phyloP scores from a whole-genome alignment of 2,329 filamentous ascomycete species.

The Verticillium nubilum region DNA sequence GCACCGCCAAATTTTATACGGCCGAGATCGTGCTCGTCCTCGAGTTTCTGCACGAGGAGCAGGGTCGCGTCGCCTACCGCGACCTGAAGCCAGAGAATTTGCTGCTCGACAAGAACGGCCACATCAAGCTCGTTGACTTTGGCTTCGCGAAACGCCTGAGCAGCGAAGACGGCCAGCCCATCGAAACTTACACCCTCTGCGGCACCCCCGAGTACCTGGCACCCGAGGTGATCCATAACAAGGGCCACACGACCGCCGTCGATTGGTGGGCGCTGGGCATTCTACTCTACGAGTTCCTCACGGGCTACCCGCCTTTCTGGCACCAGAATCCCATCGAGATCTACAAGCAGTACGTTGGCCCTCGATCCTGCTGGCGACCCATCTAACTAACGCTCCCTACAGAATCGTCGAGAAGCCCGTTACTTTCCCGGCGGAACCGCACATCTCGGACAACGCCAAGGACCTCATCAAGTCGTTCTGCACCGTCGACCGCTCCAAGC shows the following conservation, averaged over 20 bases:
- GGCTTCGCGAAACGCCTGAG: slow-evolving; percentile 79
- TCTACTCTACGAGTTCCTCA: slow-evolving; percentile 77
- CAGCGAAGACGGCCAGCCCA: slow-evolving; percentile 39
- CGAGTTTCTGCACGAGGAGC: slow-evolving; percentile 73
- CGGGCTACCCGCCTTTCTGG: slow-evolving; percentile 83
- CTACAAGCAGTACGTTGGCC: slow-evolving; percentile 60
- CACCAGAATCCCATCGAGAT: slow-evolving; percentile 83
- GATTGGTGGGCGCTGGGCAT: slow-evolving; percentile 89
- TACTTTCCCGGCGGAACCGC: slow-evolving; percentile 62
- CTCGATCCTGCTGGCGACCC: no score
- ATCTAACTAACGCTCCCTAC: not conserved
- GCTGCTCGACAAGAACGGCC: slow-evolving; percentile 68
- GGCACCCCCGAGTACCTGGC: slow-evolving; percentile 81
- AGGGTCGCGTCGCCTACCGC: slow-evolving; percentile 73
- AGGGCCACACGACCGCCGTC: slow-evolving; percentile 69
- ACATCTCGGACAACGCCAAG: slow-evolving; percentile 62
- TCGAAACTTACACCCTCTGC: slow-evolving; percentile 77
- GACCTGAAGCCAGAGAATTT: slow-evolving; percentile 83
- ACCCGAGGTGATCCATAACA: slow-evolving; percentile 79
- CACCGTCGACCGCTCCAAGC: slow-evolving; percentile 71
- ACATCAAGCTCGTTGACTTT: slow-evolving; percentile 81
- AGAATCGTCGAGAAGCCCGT: slow-evolving; percentile 77
- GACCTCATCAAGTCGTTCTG: slow-evolving; percentile 73
- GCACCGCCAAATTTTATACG: slow-evolving; percentile 74
- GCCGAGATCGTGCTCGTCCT: slow-evolving; percentile 79